Evolutionary conservation across 768 basidiomycete genomes (phyloP).

Genomic region (Sistotremastrum niveocremeum): DNA sequence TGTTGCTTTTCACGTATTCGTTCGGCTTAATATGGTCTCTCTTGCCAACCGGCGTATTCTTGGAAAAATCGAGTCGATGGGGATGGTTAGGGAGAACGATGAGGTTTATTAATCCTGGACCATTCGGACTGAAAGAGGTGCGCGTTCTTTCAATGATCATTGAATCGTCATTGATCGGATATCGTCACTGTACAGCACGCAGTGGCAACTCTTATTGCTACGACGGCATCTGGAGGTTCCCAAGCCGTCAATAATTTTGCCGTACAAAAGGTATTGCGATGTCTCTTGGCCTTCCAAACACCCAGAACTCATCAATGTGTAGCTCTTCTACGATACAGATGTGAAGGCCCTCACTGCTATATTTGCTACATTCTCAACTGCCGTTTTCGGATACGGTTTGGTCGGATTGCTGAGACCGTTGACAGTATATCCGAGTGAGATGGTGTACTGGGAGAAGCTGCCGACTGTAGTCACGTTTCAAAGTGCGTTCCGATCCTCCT

Average conservation of each 20-base stretch:
- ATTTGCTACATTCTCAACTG: conserved; percentile 29
- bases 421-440: conserved; percentile 47
- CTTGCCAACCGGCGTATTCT: conserved; percentile 14
- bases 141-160: conserved; percentile 1
- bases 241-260: conserved; percentile 47
- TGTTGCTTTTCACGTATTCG: conserved; percentile 39
- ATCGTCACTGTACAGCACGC: conserved; percentile 31
- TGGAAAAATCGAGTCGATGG: conserved; percentile 28
- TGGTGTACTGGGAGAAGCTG: conserved; percentile 47
- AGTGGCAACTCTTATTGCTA: conserved; percentile 40
- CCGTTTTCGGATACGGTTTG: conserved; percentile 36
- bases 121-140: conserved; percentile 48
- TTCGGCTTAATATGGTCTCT: conserved; percentile 36
- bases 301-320: background rate
- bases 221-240: conserved; percentile 40
- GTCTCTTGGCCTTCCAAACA: background rate
- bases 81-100: conserved; percentile 26
- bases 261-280: conserved; percentile 34
- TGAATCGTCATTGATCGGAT: background rate
- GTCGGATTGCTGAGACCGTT: conserved; percentile 46
- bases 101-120: conserved; percentile 41
- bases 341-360: conserved; percentile 42
- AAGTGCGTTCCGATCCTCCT: conserved; percentile 3
- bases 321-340: conserved; percentile 49
- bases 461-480: conserved; percentile 49